Evolutionary conservation across 2,329 filamentous ascomycete genomes (phyloP), one percentile per base, ranked within the genome.

Genomic region (Exophiala sp.): DNA sequence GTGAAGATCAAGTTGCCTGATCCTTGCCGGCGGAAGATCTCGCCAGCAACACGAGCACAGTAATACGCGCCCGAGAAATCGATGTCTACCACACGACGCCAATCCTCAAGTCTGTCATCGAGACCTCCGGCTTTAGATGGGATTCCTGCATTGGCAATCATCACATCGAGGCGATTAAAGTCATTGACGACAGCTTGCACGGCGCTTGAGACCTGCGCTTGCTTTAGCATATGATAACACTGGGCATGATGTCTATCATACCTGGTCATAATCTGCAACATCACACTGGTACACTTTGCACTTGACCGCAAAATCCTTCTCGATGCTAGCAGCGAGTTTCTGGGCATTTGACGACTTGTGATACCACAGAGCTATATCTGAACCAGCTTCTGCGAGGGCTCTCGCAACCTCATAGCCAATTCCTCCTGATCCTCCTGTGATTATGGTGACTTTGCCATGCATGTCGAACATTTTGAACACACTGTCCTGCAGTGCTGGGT

Each of bases 1-100:
- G 88, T 92, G 24, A 85, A 85, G 61, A 92, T 83, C 69, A 91
- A 88, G 68, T 83, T 86, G n/a, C 87, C 87, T n/a, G 78, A 75
- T 72, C 85, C 85, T 68, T 90, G 86, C 18, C 84, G 76, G 41
- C 84, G 75, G 75, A 85, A 91, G 68, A 88, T 82, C 47, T 77
- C 73, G 8, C 85, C 88, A 0, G 87, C 87, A 0, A 82, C 84
- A 63, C 80, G 81, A 38, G 87, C 88, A 66, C 84, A 89, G 78
- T 88, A 92, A 72, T 87, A 90, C 35, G 86, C 86, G 47, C 87
- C 86, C 12, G 32, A 34, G 34, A 16, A 55, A 29, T 63, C 57
- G 11, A 60, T 38, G 32, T 58, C 47, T 11, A 63, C 47, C 7
- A 63, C 57, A 7, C 47, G 50, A 24, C 59, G 57, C 47, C 51